A percentile compares a stretch with the other conserved stretches of the same genome.
Conservation (phyloP, 306 rosid species). For the Quercus alba region DNA sequence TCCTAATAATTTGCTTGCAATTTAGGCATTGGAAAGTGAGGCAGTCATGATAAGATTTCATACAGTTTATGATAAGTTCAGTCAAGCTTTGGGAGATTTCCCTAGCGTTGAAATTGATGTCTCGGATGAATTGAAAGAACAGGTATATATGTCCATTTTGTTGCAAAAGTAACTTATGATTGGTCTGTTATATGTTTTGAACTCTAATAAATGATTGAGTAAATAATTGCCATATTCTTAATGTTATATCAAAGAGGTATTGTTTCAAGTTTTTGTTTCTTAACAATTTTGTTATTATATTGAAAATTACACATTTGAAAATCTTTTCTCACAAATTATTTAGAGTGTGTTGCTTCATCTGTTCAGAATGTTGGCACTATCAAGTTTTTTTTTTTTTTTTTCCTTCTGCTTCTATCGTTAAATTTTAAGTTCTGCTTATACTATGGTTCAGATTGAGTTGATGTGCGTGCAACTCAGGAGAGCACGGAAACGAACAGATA, state of each 20-base stretch:
- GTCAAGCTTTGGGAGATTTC: slow-evolving; percentile 47
- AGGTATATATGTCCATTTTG: slow-evolving; percentile 31
- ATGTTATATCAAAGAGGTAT: too few relatives aligned
- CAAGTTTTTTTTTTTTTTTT: neutral
- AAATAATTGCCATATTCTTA: too few relatives aligned
- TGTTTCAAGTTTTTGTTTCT: too few relatives aligned
- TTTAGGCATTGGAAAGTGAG: slow-evolving; percentile 70
- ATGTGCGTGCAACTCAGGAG: slow-evolving; percentile 74
- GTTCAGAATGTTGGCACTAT: neutral
- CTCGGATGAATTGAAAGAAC: slow-evolving; percentile 73
- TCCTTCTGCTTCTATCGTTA: neutral
- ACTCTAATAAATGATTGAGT: neutral
- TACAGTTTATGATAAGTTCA: slow-evolving; percentile 51
- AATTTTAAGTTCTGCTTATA: slow-evolving; percentile 6
- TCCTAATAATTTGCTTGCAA: neutral
- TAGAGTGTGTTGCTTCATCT: neutral
- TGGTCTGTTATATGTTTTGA: neutral
- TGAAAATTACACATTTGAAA: neutral
- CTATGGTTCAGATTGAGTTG: slow-evolving; percentile 69
- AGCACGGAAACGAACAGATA: slow-evolving; percentile 62
- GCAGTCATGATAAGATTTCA: slow-evolving; percentile 62
- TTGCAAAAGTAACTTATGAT: neutral
- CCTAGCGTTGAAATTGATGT: slow-evolving; percentile 65
- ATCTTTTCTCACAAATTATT: too few relatives aligned
- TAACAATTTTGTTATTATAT: neutral